Percentiles rank a stretch among this genome's conserved stretches.
phyloP scores from a whole-genome alignment of 2,329 filamentous ascomycete genomes.

The Phyllosticta capitalensis region DNA sequence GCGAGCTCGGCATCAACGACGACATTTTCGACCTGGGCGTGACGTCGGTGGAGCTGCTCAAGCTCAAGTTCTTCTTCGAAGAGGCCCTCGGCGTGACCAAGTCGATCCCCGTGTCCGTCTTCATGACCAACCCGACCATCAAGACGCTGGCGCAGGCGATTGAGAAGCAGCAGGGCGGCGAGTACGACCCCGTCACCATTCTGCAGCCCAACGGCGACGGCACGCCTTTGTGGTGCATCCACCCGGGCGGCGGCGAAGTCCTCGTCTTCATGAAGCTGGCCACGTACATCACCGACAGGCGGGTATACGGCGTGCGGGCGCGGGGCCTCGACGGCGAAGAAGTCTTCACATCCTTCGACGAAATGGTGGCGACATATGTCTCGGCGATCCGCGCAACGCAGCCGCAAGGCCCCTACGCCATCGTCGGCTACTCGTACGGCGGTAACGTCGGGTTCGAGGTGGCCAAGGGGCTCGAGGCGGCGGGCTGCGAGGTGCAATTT shows the following conservation, averaged over 20 bases:
- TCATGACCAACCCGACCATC: conserved; percentile 29
- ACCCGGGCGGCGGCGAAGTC: conserved; percentile 32
- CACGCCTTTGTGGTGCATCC: conserved; percentile 21
- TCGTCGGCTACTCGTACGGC: conserved; percentile 45
- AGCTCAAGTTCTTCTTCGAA: conserved; percentile 29
- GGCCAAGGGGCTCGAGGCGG: conserved; percentile 35
- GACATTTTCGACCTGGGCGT: conserved; percentile 25
- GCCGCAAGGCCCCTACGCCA: conserved; percentile 41
- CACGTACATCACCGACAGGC: conserved; percentile 31
- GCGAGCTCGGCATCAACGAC: conserved; percentile 11
- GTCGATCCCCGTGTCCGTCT: conserved; percentile 26
- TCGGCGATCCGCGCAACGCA: conserved; percentile 34
- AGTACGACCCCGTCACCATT: conserved; percentile 15
- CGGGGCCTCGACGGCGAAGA: conserved; percentile 35
- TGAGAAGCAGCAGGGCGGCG: not conserved
- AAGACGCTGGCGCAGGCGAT: conserved; percentile 21
- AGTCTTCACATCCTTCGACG: conserved; percentile 29
- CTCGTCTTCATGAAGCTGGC: conserved; percentile 31
- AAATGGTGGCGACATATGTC: conserved; percentile 34
- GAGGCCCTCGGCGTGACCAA: conserved; percentile 19
- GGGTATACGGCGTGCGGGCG: conserved; percentile 40
- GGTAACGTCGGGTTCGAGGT: conserved; percentile 43
- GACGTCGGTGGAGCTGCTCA: conserved; percentile 34
- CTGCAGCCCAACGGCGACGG: conserved; percentile 15
- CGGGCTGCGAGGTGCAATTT: conserved; percentile 19